Evolutionary conservation across 768 basidiomycete genomes (phyloP).

Genomic region (Trametopsis cervina): DNA sequence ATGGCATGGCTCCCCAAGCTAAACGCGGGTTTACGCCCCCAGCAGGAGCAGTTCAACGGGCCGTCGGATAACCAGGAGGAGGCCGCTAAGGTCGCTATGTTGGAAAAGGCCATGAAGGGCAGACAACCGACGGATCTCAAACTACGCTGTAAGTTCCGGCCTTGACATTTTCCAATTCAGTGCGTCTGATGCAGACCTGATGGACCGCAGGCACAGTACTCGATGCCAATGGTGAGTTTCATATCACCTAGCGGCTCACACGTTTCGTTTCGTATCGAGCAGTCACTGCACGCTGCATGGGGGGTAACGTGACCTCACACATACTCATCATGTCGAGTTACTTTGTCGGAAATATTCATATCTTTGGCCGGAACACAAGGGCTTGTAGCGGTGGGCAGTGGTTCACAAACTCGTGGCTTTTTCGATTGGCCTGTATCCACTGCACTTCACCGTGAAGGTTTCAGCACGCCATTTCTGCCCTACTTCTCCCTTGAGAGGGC

Average conservation of each 20-base stretch:
- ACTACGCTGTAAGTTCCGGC: constrained; percentile 69
- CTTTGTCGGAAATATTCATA: no score
- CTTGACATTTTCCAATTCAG: constrained; percentile 5
- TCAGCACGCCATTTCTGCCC: no score
- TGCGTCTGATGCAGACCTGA: constrained; percentile 16
- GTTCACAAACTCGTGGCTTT: no score
- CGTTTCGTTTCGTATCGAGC: not conserved
- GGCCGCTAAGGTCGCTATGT: constrained; percentile 59
- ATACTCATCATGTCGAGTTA: no score
- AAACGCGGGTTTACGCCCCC: constrained; percentile 7
- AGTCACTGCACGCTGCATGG: no score
- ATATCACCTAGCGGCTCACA: not conserved
- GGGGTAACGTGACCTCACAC: no score
- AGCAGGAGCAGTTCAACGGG: constrained; percentile 11
- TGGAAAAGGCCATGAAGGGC: constrained; percentile 83
- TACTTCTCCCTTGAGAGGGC: no score
- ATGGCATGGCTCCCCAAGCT: constrained; percentile 27
- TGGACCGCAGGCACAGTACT: constrained; percentile 67
- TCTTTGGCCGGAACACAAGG: no score
- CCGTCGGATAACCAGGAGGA: constrained; percentile 49
- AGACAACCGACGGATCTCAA: constrained; percentile 85
- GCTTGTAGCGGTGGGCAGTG: no score
- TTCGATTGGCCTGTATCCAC: no score
- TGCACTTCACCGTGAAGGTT: no score
- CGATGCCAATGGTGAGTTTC: constrained; percentile 65